Base-by-base conservation (phyloP, 305 asterid species). In the Coffea humblotiana region DNA sequence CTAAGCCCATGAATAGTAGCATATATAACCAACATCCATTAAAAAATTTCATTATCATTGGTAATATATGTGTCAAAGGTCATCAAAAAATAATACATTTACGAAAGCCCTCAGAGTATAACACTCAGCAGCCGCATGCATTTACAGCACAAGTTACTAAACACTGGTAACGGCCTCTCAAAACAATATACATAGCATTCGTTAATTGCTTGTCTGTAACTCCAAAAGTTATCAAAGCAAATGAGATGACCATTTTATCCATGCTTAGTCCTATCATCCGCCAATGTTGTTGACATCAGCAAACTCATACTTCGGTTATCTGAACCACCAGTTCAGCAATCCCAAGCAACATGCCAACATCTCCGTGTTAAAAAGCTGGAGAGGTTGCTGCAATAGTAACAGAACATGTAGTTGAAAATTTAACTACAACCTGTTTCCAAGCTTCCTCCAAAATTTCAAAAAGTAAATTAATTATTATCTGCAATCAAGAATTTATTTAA, bases 261-360 rank as follows among this genome's bases (percentile, higher is more conserved):
- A 88, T 90, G 89, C 82, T 86, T 89, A 85, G 86, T 88, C 91
- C 87, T 91, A 90, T 88, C 90, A 88, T 88, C 90, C 86, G 85
- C 87, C 88, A 86, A 92, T 79, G 96, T 76, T 86, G 93, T 83
- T 90, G 97, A 84, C 88, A 93, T 89, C 96, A 92, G 97, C 92
- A 78, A 89, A 90, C 91, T 85, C 90, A 86, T 91, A 91, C 93
- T 86, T 91, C 94, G 82, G 93, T 88, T 89, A 91, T 92, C 96
- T 82, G 95, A 89, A 89, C 90, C 96, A 87, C 91, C 95, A 88
- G 85, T 86, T 90, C 96, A 92, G 93, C 97, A 87, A 87, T 89
- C 89, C 92, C 94, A 89, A 87, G 91, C 86, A 89, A 90, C 90
- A 85, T 84, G 93, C 84, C 92, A 89, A 82, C 88, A 89, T 86